Evolutionary conservation across 2,329 filamentous ascomycete species (phyloP).

Genomic region (Metarhizium guizhouense): DNA sequence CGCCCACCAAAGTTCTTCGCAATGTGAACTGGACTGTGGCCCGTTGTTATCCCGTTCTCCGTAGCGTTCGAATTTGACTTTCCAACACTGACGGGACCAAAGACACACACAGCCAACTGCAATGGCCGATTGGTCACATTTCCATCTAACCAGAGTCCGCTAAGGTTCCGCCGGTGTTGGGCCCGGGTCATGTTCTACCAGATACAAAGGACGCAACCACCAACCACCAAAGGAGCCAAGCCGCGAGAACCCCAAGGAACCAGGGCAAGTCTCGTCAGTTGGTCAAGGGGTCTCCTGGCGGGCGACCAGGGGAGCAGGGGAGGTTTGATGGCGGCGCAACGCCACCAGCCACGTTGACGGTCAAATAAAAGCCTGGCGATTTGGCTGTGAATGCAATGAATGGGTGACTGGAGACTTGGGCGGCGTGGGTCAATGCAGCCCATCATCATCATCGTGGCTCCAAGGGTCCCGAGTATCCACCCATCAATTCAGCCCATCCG

Average conservation of each 20-base stretch:
- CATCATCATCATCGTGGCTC: not conserved
- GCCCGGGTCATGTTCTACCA: not conserved
- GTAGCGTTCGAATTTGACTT: too few species aligned
- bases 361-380: not conserved
- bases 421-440: not conserved
- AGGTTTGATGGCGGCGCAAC: not conserved
- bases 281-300: not conserved
- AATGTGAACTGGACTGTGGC: too few species aligned
- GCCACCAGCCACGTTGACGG: not conserved
- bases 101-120: too few species aligned
- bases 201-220: not conserved
- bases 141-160: not conserved
- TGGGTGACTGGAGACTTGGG: not conserved
- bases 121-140: not conserved
- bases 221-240: not conserved
- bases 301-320: not conserved
- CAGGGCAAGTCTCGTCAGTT: not conserved
- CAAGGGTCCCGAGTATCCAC: not conserved
- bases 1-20: too few species aligned
- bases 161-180: constrained; percentile 1
- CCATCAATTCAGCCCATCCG: not conserved
- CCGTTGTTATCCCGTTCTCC: too few species aligned
- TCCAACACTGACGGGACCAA: not conserved
- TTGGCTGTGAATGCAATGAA: not conserved
- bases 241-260: not conserved